Percentiles rank a stretch among this genome's conserved stretches.
Conservation (phyloP, 345 rosid species). For the Eucalyptus tenuipes region DNA sequence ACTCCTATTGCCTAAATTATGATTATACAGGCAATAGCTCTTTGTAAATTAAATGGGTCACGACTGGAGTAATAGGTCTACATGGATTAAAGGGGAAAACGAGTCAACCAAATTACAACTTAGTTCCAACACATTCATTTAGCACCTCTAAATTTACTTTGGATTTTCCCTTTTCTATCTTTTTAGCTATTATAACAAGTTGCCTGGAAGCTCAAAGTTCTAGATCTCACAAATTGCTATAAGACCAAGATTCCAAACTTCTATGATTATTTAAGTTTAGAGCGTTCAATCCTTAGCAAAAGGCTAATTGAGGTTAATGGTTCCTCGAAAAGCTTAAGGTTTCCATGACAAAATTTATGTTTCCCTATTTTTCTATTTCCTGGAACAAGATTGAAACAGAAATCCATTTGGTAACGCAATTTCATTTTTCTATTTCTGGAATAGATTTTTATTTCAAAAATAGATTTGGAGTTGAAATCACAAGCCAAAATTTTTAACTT, state of each 20-base stretch:
- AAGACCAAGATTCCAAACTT: neutral
- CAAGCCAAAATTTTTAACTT: no score
- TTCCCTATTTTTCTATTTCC: no score
- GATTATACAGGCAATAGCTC: neutral
- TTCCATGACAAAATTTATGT: no score
- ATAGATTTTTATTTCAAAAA: no score
- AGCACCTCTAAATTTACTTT: neutral
- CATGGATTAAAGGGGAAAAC: neutral
- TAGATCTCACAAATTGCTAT: neutral
- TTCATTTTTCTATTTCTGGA: no score
- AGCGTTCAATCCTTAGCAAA: neutral
- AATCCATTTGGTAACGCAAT: rapidly evolving
- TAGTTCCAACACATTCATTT: neutral
- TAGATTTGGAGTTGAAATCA: no score
- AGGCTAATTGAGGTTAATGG: neutral
- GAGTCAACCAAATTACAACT: neutral
- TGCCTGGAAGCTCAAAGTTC: neutral
- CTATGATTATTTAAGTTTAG: neutral
- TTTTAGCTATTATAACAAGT: neutral
- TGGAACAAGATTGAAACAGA: rapidly evolving
- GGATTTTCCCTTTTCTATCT: neutral
- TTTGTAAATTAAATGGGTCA: neutral
- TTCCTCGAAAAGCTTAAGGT: neutral
- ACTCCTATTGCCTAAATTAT: neutral
- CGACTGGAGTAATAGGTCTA: neutral